Percentiles rank a stretch among this genome's conserved stretches.
Conservation (phyloP, 208 protist species). For the Leishmania major region DNA sequence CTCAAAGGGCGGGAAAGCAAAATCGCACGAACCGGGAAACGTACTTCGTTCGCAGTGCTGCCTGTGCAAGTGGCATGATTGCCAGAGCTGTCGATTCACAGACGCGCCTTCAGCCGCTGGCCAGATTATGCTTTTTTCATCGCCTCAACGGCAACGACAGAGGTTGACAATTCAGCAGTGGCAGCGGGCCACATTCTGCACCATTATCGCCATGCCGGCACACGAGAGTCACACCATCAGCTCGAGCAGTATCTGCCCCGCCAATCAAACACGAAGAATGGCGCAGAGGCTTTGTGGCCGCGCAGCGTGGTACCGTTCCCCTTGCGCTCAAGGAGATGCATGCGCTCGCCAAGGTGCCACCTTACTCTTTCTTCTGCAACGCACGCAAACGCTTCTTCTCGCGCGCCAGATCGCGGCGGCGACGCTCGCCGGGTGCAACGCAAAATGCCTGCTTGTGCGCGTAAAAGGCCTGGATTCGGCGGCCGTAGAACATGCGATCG, state of each 20-base stretch:
- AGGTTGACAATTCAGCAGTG: background rate
- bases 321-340: background rate
- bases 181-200: background rate
- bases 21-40: background rate
- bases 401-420: conserved; percentile 52
- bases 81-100: background rate
- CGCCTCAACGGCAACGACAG: background rate
- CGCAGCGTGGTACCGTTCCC: background rate
- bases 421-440: conserved; percentile 64
- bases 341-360: background rate
- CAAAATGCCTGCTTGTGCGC: conserved; percentile 76
- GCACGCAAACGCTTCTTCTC: conserved; percentile 31
- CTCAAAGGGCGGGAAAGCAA: background rate
- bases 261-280: background rate
- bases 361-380: conserved; percentile 23
- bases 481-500: conserved; percentile 74
- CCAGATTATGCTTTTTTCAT: background rate
- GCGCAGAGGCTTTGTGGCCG: background rate
- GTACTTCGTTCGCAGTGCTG: background rate
- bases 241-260: background rate
- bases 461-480: conserved; percentile 79
- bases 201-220: background rate
- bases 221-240: background rate
- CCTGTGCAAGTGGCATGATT: background rate
- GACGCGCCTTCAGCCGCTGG: background rate